phyloP scores from a whole-genome alignment of 768 basidiomycete species.

The Leucocoprinus sp. region DNA sequence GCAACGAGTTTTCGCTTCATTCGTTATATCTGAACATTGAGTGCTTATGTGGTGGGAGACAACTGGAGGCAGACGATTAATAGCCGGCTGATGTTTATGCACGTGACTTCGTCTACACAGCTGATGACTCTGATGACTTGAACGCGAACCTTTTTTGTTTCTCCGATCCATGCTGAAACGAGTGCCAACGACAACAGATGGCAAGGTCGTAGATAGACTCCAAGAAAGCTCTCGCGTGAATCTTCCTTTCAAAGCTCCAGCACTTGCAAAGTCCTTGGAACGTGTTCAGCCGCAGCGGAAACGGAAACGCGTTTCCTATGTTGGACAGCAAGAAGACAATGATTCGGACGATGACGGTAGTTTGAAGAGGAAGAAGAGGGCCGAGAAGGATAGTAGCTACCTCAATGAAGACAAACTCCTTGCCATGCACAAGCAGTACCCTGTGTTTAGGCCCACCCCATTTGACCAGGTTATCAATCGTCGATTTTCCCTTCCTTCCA shows the following conservation, averaged over 20 bases:
- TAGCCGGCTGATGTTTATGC: too few relatives aligned
- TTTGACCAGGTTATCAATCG: conserved; percentile 48
- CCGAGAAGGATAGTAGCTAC: conserved; percentile 40
- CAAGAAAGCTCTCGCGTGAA: conserved; percentile 67
- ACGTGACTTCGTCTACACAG: conserved; percentile 13
- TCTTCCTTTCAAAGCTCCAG: conserved; percentile 77
- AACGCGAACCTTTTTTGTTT: not conserved
- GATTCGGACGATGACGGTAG: conserved; percentile 52
- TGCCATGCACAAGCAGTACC: conserved; percentile 60
- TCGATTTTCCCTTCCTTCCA: conserved; percentile 78
- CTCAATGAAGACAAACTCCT: conserved; percentile 57
- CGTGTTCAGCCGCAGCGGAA: conserved; percentile 67
- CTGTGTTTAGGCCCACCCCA: conserved; percentile 76
- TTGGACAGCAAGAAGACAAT: conserved; percentile 47
- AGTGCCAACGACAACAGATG: conserved; percentile 60
- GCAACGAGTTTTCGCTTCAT: too few relatives aligned
- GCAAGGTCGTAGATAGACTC: conserved; percentile 56
- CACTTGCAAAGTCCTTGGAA: conserved; percentile 33
- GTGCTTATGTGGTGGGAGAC: too few relatives aligned
- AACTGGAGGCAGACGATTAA: too few relatives aligned
- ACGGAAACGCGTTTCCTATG: conserved; percentile 84
- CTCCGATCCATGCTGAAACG: conserved; percentile 52
- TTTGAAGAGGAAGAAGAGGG: conserved; percentile 60
- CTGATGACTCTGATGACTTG: conserved; percentile 10
- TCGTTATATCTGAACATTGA: too few relatives aligned